Percentiles rank a stretch among this genome's conserved stretches.
These are phyloP conservation scores for Diplodia seriata DNA, from an alignment of 2,329 filamentous ascomycete genomes.

Conservation along the genomic window DNA sequence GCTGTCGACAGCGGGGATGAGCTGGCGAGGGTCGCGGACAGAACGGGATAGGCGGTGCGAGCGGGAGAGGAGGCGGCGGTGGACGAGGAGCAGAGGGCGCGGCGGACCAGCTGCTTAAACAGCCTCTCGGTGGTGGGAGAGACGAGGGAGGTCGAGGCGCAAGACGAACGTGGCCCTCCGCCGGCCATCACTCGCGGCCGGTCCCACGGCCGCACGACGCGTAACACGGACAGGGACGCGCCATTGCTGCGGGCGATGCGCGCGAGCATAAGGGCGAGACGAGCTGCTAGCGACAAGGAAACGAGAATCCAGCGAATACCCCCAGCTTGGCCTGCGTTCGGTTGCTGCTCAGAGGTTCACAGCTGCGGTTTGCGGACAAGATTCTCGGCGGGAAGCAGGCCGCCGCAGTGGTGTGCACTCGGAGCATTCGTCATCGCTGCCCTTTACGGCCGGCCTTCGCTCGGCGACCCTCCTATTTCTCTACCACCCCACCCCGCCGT, in stretches of 20 bases:
- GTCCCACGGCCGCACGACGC: slow-evolving; percentile 28
- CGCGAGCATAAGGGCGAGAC: slow-evolving; percentile 31
- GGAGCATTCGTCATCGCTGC: slow-evolving; percentile 23
- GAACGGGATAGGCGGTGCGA: not conserved
- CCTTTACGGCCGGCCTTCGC: not conserved
- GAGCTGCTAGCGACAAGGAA: slow-evolving; percentile 1
- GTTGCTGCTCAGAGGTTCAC: not conserved
- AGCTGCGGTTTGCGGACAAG: slow-evolving; percentile 10
- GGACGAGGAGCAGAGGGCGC: slow-evolving; percentile 2
- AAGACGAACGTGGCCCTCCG: slow-evolving; percentile 31
- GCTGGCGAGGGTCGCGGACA: slow-evolving; percentile 5
- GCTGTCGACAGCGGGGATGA: not conserved
- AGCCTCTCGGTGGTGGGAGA: not conserved
- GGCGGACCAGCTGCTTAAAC: slow-evolving; percentile 6
- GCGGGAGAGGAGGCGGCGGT: not conserved
- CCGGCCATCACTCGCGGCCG: slow-evolving; percentile 30
- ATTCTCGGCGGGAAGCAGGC: slow-evolving; percentile 7
- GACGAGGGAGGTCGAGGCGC: slow-evolving; percentile 24
- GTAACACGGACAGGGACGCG: slow-evolving; percentile 31
- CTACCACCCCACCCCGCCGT: slow-evolving; percentile 12
- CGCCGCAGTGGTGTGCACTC: slow-evolving; percentile 16
- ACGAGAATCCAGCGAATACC: not conserved
- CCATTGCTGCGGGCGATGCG: slow-evolving; percentile 30
- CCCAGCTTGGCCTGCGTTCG: slow-evolving; percentile 18
- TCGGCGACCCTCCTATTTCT: slow-evolving; percentile 15